Conservation (phyloP, 2,329 filamentous ascomycete species). For the Rosellinia necatrix region DNA sequence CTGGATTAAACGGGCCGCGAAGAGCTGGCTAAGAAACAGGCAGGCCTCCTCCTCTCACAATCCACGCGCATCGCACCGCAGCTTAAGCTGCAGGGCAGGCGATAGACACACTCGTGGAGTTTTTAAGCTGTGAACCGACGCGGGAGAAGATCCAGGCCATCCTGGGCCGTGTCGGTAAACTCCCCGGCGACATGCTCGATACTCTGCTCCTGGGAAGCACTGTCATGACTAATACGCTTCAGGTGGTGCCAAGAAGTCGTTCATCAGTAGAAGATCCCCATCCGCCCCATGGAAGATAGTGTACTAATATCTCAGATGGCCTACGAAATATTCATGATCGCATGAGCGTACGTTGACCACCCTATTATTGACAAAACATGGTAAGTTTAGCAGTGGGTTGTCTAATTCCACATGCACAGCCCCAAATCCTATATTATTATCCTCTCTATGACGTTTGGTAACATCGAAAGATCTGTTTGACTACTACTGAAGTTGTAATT, state of each 20-base stretch:
- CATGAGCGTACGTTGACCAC: too few relatives aligned
- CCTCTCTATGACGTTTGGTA: too few relatives aligned
- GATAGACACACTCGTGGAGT: neutral
- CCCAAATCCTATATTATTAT: too few relatives aligned
- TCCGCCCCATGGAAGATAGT: too few relatives aligned
- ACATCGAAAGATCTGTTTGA: too few relatives aligned
- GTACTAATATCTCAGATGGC: too few relatives aligned
- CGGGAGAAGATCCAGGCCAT: constrained; percentile 15
- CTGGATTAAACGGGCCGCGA: neutral
- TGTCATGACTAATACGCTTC: constrained; percentile 5
- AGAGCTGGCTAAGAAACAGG: neutral
- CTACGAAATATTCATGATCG: too few relatives aligned
- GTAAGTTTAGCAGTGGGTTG: too few relatives aligned
- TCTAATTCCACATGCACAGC: too few relatives aligned
- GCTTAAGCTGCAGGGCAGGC: constrained; percentile 7
- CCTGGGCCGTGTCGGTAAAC: neutral
- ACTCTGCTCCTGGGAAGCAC: constrained; percentile 9
- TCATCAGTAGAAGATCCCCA: constrained; percentile 17
- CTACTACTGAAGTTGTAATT: too few relatives aligned
- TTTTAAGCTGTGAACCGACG: neutral
- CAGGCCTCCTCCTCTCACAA: neutral
- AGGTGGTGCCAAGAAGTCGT: constrained; percentile 3
- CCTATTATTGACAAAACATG: too few relatives aligned
- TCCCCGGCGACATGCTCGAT: constrained; percentile 4
- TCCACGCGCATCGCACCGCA: neutral